Base-by-base conservation (phyloP, 2,329 filamentous ascomycete species). In the Lasiodiplodia citricola region DNA sequence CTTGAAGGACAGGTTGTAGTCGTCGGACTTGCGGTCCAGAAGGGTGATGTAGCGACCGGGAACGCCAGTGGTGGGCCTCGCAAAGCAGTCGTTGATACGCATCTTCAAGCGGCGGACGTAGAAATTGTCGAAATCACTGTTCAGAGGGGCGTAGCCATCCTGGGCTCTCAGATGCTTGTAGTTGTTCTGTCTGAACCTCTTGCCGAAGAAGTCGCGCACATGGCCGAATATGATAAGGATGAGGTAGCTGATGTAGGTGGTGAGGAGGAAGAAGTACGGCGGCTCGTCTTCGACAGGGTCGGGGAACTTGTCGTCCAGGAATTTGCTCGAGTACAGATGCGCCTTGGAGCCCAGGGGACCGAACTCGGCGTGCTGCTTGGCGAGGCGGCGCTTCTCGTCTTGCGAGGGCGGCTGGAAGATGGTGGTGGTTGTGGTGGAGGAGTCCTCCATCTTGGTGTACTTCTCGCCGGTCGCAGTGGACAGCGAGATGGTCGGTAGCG, bases 51-150 rank as follows among this genome's bases (percentile, higher is more conserved):
- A 97, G 71, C 96, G 90, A 68, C 96, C 96, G 10, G 96, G 96
- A 31, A 99, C 96, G 66, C 96, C 96, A 4, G 94, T 96, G 35
- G 92, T 94, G 14, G 95, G 93, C 62, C 96, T 89, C 73, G 95
- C 92, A 79, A 99, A 99, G 84, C 94, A 97, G 81, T 99, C 96
- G 74, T 98, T 96, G 77, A 99, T 93, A 72, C 96, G 90, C 84
- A 94, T 88, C 86, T 99, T 98, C 77, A 99, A 82, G 70, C 96
- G 88, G 68, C 96, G 89, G 68, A 95, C 93, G 82, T 99, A 99
- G 81, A 99, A 99, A 81, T 95, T 98, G 84, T 99, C 96, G 78
- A 99, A 99, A 81, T 99, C 96, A 75, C 94, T 96, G 81, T 97
- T 98, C 72, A 99, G 86, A 2, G 96, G 94, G 13, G 95, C 96